Evolutionary conservation across 768 basidiomycete genomes (phyloP), one percentile per base, ranked within the genome.

Genomic region (Scleroderma bovista): DNA sequence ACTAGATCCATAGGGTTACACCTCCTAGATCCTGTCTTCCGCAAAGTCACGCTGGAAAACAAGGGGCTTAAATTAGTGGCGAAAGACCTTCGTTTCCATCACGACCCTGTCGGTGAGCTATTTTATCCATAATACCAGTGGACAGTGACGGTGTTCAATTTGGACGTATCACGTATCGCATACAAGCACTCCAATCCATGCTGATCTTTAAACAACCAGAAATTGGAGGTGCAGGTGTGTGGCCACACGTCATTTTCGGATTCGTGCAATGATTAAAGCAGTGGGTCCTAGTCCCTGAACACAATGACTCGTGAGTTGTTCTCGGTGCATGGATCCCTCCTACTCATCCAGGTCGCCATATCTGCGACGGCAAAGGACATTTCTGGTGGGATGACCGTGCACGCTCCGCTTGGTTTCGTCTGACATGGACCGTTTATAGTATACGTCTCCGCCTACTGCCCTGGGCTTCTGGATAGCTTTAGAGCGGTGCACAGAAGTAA

Each of bases 401-500:
- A 46, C 31, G 54, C 32, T 17, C 42, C n/a, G 31, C 46, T 46
- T 26, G 22, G 20, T 52, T 24, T 60, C 23, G 6, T 38, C 11
- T 42, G 12, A 44, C 29, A 15, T 34, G 22, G 9, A 6, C 22
- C 16, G 12, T 15, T 26, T 69, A 38, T 64, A 98, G 83, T 97
- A 95, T 69, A 96, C 94, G 9, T 75, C 88, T 36, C 96, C 96
- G 11, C 89, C 89, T 0, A 84, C 83, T 9, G 96, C 96, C 0
- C 78, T 98, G 19, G 96, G 96, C 2, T 91, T 94, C 64, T 99
- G 96, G 96, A 88, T 98, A 51, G 90, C 95, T 0, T 72, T 99
- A 33, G 95, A 98, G 65, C 76, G 80, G 51, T 96, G 93, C 66
- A 93, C 93, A 6, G 62, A 77, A 2, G 69, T 71, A 39, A 94